Evolutionary conservation across 371 early-diverging fungal species (phyloP), one percentile per base, ranked within the genome.

Genomic region (Apophysomyces sp.): DNA sequence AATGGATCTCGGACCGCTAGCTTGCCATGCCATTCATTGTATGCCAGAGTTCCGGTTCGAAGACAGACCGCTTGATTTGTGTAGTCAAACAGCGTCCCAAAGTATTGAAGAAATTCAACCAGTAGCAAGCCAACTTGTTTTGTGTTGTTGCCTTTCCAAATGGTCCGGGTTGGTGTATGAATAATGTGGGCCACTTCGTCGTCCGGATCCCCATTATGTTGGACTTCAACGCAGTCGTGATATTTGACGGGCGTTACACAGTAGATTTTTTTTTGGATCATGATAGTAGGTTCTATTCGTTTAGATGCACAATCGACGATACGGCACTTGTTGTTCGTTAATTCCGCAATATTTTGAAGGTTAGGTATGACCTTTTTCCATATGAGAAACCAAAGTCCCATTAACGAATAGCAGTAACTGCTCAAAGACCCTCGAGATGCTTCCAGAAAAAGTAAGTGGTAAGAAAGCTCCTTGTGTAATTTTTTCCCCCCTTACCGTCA

Each of bases 1-100:
- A 66, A 66, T 3, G 66, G 66, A 54, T 66, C 66, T 16, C 54
- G 27, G 4, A 66, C 55, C 9, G 39, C 66, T 16, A 66, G 34
- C 3, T 3, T 1, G 30, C 31, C 7, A 5, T 57, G 18, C 15
- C 54, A 26, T 49, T 44, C 31, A 16, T 54, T 24, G 32, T 18
- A 8, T 55, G 26, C 9, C 28, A 32, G 16, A 6, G 51, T 18
- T 16, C 15, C 24, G 7, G 30, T 27, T 6, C 31, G 26, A 2
- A 26, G 39, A 12, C 40, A 34, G 29, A 34, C 34, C 34, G 60
- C 15, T 1, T 29, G 5, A 11, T 12, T 8, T 3, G 34, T 18
- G 34, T 49, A 61, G 6, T 49, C 40, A 24, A 39, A 41, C 1
- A 27, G 21, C 9, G 15, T 15, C 8, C 36, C 52, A 37, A 60